phyloP scores from a whole-genome alignment of 495 filamentous ascomycete genomes.

The Melanomma pulvis-pyrius region DNA sequence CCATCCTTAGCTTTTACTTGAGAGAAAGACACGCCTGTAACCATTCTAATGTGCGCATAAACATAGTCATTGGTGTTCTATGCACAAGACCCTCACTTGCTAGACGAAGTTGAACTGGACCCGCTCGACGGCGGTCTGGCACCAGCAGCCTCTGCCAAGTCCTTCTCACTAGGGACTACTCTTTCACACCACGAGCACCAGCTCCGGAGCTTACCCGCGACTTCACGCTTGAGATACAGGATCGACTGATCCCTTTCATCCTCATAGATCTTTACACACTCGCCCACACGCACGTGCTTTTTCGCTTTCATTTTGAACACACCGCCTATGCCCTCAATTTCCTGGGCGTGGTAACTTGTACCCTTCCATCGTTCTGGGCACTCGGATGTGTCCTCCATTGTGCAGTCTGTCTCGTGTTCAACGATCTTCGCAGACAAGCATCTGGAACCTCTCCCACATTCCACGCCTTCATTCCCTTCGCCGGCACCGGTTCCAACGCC shows the following conservation, averaged over 20 bases:
- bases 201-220: conserved; percentile 57
- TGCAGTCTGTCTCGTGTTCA: conserved; percentile 72
- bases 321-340: conserved; percentile 86
- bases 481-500: conserved; percentile 85
- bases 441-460: conserved; percentile 69
- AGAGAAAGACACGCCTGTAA: too few relatives aligned
- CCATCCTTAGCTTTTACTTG: too few relatives aligned
- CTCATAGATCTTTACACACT: conserved; percentile 78
- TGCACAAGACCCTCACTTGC: background rate
- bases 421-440: conserved; percentile 74
- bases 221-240: conserved; percentile 60
- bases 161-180: conserved; percentile 56
- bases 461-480: conserved; percentile 82
- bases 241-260: conserved; percentile 67
- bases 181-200: conserved; percentile 71
- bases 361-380: conserved; percentile 44
- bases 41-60: background rate
- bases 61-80: background rate
- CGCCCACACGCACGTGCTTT: conserved; percentile 74
- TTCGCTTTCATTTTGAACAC: conserved; percentile 79
- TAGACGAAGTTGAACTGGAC: conserved; percentile 11
- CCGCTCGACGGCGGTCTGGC: conserved; percentile 7
- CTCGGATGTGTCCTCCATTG: background rate
- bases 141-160: conserved; percentile 35
- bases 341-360: conserved; percentile 75